phyloP scores from a whole-genome alignment of 495 filamentous ascomycete genomes.

The Penicillium chermesinum region DNA sequence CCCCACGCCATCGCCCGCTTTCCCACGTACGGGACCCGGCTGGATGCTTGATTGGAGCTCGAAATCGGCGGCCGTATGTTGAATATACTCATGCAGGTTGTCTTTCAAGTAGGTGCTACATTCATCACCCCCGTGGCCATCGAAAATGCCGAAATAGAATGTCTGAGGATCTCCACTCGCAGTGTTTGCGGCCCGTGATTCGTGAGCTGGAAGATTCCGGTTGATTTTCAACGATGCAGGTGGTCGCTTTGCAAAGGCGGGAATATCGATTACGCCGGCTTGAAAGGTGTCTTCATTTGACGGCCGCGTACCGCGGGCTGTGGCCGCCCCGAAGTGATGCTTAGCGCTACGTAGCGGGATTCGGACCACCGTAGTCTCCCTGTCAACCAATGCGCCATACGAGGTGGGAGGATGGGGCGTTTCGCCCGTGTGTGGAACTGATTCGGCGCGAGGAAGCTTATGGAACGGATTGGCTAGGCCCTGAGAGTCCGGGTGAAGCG shows the following conservation, averaged over 20 bases:
- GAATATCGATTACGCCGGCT: slow-evolving; percentile 87
- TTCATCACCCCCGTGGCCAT: slow-evolving; percentile 89
- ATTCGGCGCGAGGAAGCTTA: slow-evolving; percentile 76
- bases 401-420: slow-evolving; percentile 50
- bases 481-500: slow-evolving; percentile 81
- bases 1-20: slow-evolving; percentile 7
- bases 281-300: slow-evolving; percentile 95
- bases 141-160: slow-evolving; percentile 95
- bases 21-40: slow-evolving; percentile 11
- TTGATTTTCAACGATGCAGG: slow-evolving; percentile 62
- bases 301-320: slow-evolving; percentile 72
- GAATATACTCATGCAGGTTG: slow-evolving; percentile 80
- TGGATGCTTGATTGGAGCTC: slow-evolving; percentile 64
- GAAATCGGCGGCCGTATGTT: slow-evolving; percentile 69
- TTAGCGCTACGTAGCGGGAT: slow-evolving; percentile 91
- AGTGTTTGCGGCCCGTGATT: slow-evolving; percentile 57
- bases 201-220: slow-evolving; percentile 19
- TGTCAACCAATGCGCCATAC: slow-evolving; percentile 51
- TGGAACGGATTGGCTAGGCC: slow-evolving; percentile 54
- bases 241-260: slow-evolving; percentile 79
- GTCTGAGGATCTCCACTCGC: slow-evolving; percentile 86
- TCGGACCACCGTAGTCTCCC: slow-evolving; percentile 94
- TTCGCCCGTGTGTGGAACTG: slow-evolving; percentile 68
- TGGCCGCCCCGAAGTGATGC: slow-evolving; percentile 83
- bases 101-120: slow-evolving; percentile 85